These are phyloP conservation scores for Nelumbo lutea DNA, from an alignment of 164 flowering plant species.

Conservation along the genomic window DNA sequence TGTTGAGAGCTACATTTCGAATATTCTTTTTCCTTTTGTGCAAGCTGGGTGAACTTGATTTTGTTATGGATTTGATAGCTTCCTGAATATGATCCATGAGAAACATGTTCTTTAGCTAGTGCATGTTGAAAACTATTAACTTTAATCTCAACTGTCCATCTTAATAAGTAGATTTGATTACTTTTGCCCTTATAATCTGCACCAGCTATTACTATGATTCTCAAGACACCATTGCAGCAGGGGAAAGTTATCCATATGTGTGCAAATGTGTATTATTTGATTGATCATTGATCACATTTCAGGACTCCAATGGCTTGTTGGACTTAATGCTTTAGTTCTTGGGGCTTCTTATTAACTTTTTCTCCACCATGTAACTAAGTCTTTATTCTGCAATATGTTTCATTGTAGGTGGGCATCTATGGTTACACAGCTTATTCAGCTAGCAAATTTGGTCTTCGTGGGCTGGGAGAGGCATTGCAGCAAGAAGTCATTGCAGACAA, in stretches of 20 bases:
- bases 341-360: background rate
- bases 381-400: slow-evolving; percentile 27
- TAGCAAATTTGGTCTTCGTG: slow-evolving; percentile 81
- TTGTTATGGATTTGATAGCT: background rate
- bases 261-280: no score
- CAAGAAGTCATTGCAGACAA: slow-evolving; percentile 82
- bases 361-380: background rate
- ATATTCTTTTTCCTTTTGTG: background rate
- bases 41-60: background rate
- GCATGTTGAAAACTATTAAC: background rate
- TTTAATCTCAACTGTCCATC: background rate
- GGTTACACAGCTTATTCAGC: slow-evolving; percentile 92
- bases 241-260: no score
- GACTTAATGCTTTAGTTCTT: background rate
- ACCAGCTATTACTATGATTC: no score
- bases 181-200: background rate
- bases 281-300: no score
- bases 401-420: slow-evolving; percentile 42
- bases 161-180: background rate
- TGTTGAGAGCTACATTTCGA: background rate
- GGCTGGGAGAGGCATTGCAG: slow-evolving; percentile 74
- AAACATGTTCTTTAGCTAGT: background rate
- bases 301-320: no score
- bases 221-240: no score
- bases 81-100: background rate